These are phyloP conservation scores for Astraeus odoratus DNA, from an alignment of 768 basidiomycete genomes.

Conservation along the genomic window DNA sequence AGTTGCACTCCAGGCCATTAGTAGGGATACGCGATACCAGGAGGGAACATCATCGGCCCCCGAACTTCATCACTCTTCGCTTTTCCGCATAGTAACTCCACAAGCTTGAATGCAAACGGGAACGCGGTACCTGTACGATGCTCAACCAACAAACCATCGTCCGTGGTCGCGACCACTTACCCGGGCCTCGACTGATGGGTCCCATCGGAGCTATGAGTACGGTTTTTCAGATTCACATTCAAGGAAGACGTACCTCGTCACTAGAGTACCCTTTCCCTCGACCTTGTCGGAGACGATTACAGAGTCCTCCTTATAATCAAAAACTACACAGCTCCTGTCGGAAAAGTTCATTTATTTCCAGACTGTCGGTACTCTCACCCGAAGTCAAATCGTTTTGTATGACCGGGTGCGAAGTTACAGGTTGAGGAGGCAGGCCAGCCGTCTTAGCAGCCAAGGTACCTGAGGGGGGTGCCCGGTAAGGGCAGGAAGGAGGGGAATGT, in stretches of 20 bases:
- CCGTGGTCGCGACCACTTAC: slow-evolving; percentile 28
- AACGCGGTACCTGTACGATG: slow-evolving; percentile 56
- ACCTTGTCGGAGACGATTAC: slow-evolving; percentile 54
- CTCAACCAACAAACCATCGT: not conserved
- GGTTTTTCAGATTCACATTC: not conserved
- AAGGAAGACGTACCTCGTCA: slow-evolving; percentile 63
- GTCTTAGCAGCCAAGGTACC: slow-evolving; percentile 67
- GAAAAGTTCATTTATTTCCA: not conserved
- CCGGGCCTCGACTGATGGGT: slow-evolving; percentile 60
- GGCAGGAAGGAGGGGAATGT: not conserved
- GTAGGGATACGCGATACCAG: slow-evolving; percentile 37
- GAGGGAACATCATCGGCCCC: slow-evolving; percentile 68
- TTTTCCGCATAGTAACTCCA: slow-evolving; percentile 60
- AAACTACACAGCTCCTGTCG: slow-evolving; percentile 36
- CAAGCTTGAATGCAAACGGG: slow-evolving; percentile 70
- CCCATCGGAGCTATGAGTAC: not conserved
- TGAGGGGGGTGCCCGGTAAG: slow-evolving; percentile 19
- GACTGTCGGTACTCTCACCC: slow-evolving; percentile 29
- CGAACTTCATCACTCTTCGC: slow-evolving; percentile 55
- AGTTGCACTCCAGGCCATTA: slow-evolving; percentile 5
- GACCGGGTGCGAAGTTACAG: slow-evolving; percentile 73
- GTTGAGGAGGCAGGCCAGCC: slow-evolving; percentile 52
- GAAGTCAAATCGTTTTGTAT: slow-evolving; percentile 53
- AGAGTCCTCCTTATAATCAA: slow-evolving; percentile 65
- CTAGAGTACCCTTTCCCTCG: slow-evolving; percentile 40